Evolutionary conservation across 805 yeast genomes (phyloP).

Genomic region (Teunomyces atbi): DNA sequence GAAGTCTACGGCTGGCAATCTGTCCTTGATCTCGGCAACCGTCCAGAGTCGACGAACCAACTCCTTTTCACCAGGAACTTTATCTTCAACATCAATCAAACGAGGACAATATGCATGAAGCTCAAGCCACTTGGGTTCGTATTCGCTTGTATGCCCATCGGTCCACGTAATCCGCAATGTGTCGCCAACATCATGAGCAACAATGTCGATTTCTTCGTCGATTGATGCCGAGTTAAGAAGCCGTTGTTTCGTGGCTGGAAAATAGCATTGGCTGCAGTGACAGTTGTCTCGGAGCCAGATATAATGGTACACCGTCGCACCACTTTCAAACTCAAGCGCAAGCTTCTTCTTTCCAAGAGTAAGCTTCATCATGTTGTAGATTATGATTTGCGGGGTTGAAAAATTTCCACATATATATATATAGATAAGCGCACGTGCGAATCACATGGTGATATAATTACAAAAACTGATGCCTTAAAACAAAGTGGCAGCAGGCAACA

Average conservation of each 20-base stretch:
- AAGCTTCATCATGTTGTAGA: constrained; percentile 1
- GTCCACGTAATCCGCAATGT: constrained; percentile 35
- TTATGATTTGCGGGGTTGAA: background rate
- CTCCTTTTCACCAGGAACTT: constrained; percentile 26
- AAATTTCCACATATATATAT: background rate
- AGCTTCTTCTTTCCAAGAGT: background rate
- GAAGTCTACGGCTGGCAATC: constrained; percentile 50
- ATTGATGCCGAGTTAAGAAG: constrained; percentile 52
- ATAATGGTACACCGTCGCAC: constrained; percentile 29
- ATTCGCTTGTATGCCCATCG: constrained; percentile 36
- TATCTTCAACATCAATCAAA: constrained; percentile 29
- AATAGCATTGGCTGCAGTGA: constrained; percentile 55
- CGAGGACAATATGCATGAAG: constrained; percentile 54
- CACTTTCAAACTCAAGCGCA: background rate
- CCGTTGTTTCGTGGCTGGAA: constrained; percentile 56
- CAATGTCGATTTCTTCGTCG: constrained; percentile 17
- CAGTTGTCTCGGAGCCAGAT: constrained; percentile 69
- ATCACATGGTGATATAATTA: background rate
- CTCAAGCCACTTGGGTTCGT: constrained; percentile 42
- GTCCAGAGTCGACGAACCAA: constrained; percentile 45
- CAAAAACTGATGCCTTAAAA: too few species aligned
- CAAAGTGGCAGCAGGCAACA: too few species aligned
- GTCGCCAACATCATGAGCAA: constrained; percentile 15
- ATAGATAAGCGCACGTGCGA: background rate
- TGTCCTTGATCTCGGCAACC: constrained; percentile 34